These are phyloP conservation scores for Rhodotorula sp. DNA, from an alignment of 1,284 basidiomycete species.

Conservation along the genomic window DNA sequence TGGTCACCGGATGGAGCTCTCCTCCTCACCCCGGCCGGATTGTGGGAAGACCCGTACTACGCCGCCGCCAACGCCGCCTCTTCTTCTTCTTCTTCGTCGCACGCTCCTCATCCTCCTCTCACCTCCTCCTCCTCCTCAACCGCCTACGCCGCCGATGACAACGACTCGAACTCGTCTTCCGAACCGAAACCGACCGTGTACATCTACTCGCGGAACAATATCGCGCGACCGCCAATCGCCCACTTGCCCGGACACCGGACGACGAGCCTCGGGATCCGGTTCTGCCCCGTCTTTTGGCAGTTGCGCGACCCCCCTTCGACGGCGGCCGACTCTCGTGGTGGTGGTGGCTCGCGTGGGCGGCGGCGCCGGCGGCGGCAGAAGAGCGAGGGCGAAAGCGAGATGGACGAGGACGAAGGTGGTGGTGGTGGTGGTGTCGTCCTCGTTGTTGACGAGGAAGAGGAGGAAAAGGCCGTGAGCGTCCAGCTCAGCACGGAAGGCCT, in stretches of 20 bases:
- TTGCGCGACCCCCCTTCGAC: conserved; percentile 58
- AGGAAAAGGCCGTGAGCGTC: conserved; percentile 62
- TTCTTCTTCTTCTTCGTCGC: neutral
- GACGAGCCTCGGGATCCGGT: conserved; percentile 85
- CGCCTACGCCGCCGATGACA: conserved; percentile 49
- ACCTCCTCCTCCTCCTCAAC: conserved; percentile 8
- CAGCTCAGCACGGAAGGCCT: conserved; percentile 44
- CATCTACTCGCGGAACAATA: conserved; percentile 92
- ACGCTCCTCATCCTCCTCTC: neutral
- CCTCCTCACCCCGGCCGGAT: conserved; percentile 89
- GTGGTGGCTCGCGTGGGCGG: neutral
- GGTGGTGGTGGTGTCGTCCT: no score
- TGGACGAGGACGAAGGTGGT: conserved; percentile 51
- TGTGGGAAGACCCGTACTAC: conserved; percentile 82
- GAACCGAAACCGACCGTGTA: conserved; percentile 70
- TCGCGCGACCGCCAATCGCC: conserved; percentile 84
- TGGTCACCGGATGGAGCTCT: conserved; percentile 94
- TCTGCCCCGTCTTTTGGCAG: conserved; percentile 90
- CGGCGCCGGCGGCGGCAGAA: neutral
- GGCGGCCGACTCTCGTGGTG: neutral
- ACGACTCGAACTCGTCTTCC: neutral
- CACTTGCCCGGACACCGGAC: conserved; percentile 96
- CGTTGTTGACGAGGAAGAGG: conserved; percentile 49
- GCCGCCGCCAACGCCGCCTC: neutral
- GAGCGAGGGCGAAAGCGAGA: conserved; percentile 55